Conservation (phyloP, 495 filamentous ascomycete genomes). For the Acidomyces sp. region DNA sequence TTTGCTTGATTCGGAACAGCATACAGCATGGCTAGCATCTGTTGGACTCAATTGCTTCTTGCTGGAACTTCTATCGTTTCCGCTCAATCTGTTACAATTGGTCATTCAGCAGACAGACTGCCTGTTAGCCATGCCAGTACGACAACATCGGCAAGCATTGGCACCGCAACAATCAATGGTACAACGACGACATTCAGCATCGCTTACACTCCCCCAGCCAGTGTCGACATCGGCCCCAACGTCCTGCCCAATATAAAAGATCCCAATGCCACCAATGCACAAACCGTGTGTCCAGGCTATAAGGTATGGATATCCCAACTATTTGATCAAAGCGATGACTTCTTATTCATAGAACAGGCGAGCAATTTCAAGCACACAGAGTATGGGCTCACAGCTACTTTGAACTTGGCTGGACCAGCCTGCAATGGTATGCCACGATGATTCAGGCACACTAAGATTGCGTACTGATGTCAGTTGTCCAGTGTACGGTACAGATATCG, state of each 20-base stretch:
- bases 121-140: conserved; percentile 3
- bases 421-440: conserved; percentile 39
- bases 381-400: conserved; percentile 39
- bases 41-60: conserved; percentile 2
- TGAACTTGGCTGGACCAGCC: conserved; percentile 41
- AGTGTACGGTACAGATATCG: conserved; percentile 48
- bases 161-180: conserved; percentile 18
- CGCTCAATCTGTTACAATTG: conserved; percentile 7
- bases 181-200: conserved; percentile 15
- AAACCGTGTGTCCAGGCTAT: conserved; percentile 54
- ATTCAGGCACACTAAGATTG: not conserved
- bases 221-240: conserved; percentile 41
- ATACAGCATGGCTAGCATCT: not conserved
- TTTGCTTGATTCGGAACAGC: too few species aligned
- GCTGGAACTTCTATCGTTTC: conserved; percentile 1
- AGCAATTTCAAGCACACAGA: conserved; percentile 35
- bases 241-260: conserved; percentile 62
- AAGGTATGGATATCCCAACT: too few species aligned
- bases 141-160: conserved; percentile 5
- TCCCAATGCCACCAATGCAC: conserved; percentile 55
- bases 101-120: conserved; percentile 2
- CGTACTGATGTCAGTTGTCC: conserved; percentile 4
- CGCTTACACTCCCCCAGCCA: conserved; percentile 44
- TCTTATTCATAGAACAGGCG: too few species aligned
- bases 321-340: too few species aligned